phyloP scores from a whole-genome alignment of 2,329 filamentous ascomycete genomes.

The Trichoderma citrinoviride region DNA sequence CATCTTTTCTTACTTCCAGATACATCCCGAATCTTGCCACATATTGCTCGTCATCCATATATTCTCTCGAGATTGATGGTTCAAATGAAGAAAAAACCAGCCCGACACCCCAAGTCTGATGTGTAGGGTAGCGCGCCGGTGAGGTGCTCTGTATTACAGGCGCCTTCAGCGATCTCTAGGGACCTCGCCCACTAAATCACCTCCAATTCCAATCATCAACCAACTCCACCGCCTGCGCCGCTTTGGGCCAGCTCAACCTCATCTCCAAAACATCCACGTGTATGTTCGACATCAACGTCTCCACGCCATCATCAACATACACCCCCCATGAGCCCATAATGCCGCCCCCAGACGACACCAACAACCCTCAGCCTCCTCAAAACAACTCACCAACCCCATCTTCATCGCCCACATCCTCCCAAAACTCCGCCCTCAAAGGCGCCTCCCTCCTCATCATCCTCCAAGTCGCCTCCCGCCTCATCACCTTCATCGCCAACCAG shows the following conservation, averaged over 20 bases:
- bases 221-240: not conserved
- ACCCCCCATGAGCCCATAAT: not conserved
- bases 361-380: not conserved
- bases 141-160: too few relatives aligned
- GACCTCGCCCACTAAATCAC: not conserved
- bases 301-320: not conserved
- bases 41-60: too few relatives aligned
- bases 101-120: too few relatives aligned
- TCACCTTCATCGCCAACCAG: conserved; percentile 93
- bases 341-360: not conserved
- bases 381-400: not conserved
- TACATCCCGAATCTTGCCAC: too few relatives aligned
- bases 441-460: conserved; percentile 84
- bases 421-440: conserved; percentile 56
- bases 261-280: not conserved
- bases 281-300: not conserved
- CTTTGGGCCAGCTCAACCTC: not conserved
- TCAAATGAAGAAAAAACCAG: too few relatives aligned
- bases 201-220: too few relatives aligned
- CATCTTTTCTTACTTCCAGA: too few relatives aligned
- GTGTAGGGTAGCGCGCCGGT: too few relatives aligned
- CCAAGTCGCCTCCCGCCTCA: conserved; percentile 79
- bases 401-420: not conserved
- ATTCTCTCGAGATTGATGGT: too few relatives aligned
- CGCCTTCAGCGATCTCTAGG: not conserved